Evolutionary conservation across 305 asterid species (phyloP), one percentile per base, ranked within the genome.

Genomic region (Rubia balearica): DNA sequence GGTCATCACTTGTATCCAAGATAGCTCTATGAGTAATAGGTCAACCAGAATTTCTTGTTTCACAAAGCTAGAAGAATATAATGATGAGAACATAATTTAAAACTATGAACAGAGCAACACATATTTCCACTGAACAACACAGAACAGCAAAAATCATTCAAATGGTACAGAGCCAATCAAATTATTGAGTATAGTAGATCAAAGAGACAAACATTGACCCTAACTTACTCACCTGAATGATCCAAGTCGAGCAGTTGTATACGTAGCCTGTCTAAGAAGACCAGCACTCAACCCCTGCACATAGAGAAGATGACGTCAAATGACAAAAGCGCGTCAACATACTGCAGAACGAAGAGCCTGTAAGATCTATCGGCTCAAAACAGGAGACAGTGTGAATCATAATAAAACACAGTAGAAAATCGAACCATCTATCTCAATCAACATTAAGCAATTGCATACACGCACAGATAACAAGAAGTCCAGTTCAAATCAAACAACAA

Each of bases 221-320:
- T 11, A 19, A 3, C 3, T 61, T n/a, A 83, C 89, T 83, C 81
- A 89, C 97, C 59, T 90, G 74, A 90, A 90, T 45, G 97, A 81
- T 72, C 97, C 97, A 77, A 91, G 96, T 27, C 96, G 85, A 12
- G 96, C 90, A 75, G 97, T 90, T 67, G 96, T 89, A 73, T 89
- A 87, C 36, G 97, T 91, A 71, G 95, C 96, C 80, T 91, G 96
- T 70, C 96, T 79, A 71, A 91, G 95, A 76, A 91, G 92, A 72
- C 96, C 97, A 80, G 96, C 97, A 73, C 89, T 85, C 83, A 90
- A 77, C 46, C 96, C 97, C 96, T 90, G 85, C 73, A 16, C 73
- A 65, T 21, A 65, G 48, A 73, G 40, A 69, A 9, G 68, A 72
- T 59, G 12, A 38, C 43, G 75, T 45, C 27, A 49, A 10, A 45